Evolutionary conservation across 2,329 filamentous ascomycete genomes (phyloP), one percentile per base, ranked within the genome.

Genomic region (Fusarium kyushuense): DNA sequence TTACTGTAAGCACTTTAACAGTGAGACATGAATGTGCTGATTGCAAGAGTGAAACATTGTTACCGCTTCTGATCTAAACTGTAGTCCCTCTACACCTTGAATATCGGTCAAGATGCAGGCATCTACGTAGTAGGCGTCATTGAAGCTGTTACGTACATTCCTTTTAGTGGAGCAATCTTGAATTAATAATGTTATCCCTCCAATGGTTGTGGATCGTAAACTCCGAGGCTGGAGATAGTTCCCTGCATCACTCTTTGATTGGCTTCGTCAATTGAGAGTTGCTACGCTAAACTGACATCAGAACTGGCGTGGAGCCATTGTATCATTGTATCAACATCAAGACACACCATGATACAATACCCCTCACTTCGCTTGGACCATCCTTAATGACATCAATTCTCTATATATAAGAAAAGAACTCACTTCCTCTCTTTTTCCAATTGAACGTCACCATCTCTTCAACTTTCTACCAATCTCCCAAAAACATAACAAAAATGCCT

Each of bases 261-360:
- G 61, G 61, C n/a, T 16, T 64, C 6, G 19, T 27, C 1, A 0
- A 9, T 25, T 29, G 17, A 29, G 23, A 41, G 16, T 6, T 47
- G 16, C 35, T 47, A 53, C 61, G 61, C 61, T 64, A 64, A 64
- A 53, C 23, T 64, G 60, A 47, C 60, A 47, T 54, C 53, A 59
- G 52, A 46, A 12, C 52, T 42, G 27, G 60, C 60, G 61, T 65
- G 61, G 61, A 65, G 59, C 53, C 35, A 27, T 49, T 30, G 6
- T 12, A 62, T 63, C 30, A 40, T 63, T 27, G n/a, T 59, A 59
- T 59, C 41, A 43, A 54, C 46, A 48, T 40, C 12, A 29, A 23
- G 30, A 51, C 33, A 16, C 32, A 10, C 46, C 23, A 49, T 49
- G 47, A 40, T 17, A 38, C 3, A 45, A 35, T 62, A 62, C 59